Base-by-base conservation (phyloP, 192 early-diverging fungal species). In the Backusella morwellensis region DNA sequence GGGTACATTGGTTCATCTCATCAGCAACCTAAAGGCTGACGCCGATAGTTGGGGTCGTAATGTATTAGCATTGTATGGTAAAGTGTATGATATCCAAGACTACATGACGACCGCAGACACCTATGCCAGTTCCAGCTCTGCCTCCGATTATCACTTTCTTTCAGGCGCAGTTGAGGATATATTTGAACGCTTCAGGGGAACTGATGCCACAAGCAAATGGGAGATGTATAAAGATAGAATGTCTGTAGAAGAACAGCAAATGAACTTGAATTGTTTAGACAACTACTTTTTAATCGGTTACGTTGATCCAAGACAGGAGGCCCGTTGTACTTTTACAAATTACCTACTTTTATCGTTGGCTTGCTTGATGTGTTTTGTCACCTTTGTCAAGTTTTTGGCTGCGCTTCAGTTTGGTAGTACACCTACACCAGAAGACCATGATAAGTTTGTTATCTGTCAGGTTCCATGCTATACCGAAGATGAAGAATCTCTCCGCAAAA, bases 401-500 rank as follows among this genome's bases (percentile, higher is more conserved):
- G 92, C 93, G 21, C 81, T 94, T 75, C 93, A 94, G 75, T 92
- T 97, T 42, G 88, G 91, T 19, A 82, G 88, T 67, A 84, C 84
- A 41, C 91, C 91, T 81, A 88, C 85, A 14, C 92, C 93, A 14
- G 96, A 97, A 77, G 93, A 96, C 79, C 93, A 94, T 75, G 95
- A 99, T 88, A 97, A 96, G 87, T 97, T 98, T 90, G 94, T 98
- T 40, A 97, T 99, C 75, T 93, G 92, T 76, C 93, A 96, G 80
- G 95, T 99, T 26, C 96, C 97, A 41, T 98, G 97, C 83, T 98
- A 98, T 80, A 97, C 97, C 2, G 97, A 98, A 84, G 97, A 93
- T 66, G 93, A 95, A 73, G 93, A 96, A 35, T 92, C 90, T 2
- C 82, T 98, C 35, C 86, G 89, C 32, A 91, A 94, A 73, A 97